Conservation (phyloP, 441 rosid genomes). For the Kokia cookei region DNA sequence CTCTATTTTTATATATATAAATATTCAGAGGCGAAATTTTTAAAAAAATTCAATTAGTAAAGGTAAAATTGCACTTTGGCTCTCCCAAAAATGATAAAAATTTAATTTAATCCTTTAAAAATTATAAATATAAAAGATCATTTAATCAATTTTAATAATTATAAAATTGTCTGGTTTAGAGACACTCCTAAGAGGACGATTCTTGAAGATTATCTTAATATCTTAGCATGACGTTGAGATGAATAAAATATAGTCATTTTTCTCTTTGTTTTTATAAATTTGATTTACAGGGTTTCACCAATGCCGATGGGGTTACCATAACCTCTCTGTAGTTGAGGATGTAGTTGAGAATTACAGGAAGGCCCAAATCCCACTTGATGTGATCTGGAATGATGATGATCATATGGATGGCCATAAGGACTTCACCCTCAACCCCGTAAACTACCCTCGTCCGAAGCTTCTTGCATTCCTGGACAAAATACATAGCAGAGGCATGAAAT, state of each 20-base stretch:
- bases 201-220: not conserved
- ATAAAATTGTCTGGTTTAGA: too few species aligned
- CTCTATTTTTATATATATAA: too few species aligned
- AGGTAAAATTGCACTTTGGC: too few species aligned
- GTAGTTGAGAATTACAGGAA: constrained; percentile 79
- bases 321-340: constrained; percentile 88
- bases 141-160: too few species aligned
- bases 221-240: not conserved
- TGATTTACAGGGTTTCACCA: constrained; percentile 78
- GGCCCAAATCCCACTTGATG: constrained; percentile 89
- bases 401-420: constrained; percentile 96
- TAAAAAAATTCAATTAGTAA: too few species aligned
- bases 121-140: too few species aligned
- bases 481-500: constrained; percentile 87
- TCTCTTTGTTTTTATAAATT: not conserved
- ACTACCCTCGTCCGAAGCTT: constrained; percentile 78
- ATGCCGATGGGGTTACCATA: constrained; percentile 98
- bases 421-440: constrained; percentile 67
- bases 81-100: too few species aligned
- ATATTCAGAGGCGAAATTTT: too few species aligned
- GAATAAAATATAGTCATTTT: not conserved
- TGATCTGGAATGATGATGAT: constrained; percentile 96
- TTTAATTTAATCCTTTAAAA: too few species aligned
- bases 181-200: too few species aligned
- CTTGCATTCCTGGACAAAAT: constrained; percentile 75